A percentile compares a stretch with the other conserved stretches of the same genome.
phyloP scores from a whole-genome alignment of 2,329 filamentous ascomycete genomes.

The Pyricularia sp. region DNA sequence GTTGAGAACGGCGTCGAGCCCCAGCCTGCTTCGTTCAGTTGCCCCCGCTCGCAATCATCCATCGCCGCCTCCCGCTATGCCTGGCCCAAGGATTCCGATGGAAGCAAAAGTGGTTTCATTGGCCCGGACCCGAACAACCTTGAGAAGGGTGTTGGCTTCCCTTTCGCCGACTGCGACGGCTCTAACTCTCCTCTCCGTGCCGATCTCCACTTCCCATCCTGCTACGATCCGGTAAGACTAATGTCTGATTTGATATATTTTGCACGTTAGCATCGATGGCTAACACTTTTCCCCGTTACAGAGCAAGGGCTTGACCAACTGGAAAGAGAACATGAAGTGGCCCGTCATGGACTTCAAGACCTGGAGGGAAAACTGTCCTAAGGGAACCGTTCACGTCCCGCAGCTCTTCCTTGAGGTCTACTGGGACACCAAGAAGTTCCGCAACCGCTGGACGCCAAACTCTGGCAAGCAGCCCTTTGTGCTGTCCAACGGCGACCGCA shows the following conservation, averaged over 20 bases:
- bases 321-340: slow-evolving; percentile 57
- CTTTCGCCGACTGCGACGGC: slow-evolving; percentile 58
- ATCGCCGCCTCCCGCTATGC: slow-evolving; percentile 26
- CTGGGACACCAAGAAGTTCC: slow-evolving; percentile 47
- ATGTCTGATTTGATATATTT: background rate
- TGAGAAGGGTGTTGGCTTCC: slow-evolving; percentile 56
- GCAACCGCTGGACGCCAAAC: slow-evolving; percentile 42
- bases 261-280: background rate
- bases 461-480: slow-evolving; percentile 55
- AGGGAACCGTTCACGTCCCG: slow-evolving; percentile 43
- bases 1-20: slow-evolving; percentile 21
- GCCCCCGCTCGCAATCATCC: slow-evolving; percentile 41
- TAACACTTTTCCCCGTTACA: background rate
- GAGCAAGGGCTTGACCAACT: slow-evolving; percentile 45
- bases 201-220: slow-evolving; percentile 64
- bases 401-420: slow-evolving; percentile 52
- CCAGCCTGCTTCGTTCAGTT: slow-evolving; percentile 50
- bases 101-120: slow-evolving; percentile 21
- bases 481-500: slow-evolving; percentile 58
- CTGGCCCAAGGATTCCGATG: slow-evolving; percentile 46
- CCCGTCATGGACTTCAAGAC: slow-evolving; percentile 31
- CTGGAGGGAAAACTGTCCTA: slow-evolving; percentile 40
- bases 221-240: slow-evolving; percentile 51
- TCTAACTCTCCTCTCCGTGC: slow-evolving; percentile 51
- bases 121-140: slow-evolving; percentile 36